Conservation (phyloP, 225 moss, liverwort and hornwort species). For the Bryum argenteum region DNA sequence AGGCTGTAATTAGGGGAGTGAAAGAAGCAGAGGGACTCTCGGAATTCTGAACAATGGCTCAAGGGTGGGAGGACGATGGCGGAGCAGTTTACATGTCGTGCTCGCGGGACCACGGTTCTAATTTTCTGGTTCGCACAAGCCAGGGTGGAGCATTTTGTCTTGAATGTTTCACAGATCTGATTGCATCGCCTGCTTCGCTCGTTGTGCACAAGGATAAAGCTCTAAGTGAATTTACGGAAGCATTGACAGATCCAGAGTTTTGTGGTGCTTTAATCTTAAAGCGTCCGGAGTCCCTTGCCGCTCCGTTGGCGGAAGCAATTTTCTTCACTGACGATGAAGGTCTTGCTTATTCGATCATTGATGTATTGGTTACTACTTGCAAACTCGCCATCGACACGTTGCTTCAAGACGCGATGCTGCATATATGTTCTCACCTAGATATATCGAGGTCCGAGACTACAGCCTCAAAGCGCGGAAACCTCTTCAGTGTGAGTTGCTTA, state of each 20-base stretch:
- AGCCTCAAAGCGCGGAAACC: slow-evolving; percentile 57
- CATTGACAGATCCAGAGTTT: slow-evolving; percentile 60
- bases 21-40: too few species aligned
- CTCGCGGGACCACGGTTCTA: slow-evolving; percentile 38
- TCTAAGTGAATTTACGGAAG: slow-evolving; percentile 52
- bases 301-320: slow-evolving; percentile 62
- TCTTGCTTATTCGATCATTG: slow-evolving; percentile 45
- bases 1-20: too few species aligned
- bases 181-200: slow-evolving; percentile 59
- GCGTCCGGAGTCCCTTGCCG: slow-evolving; percentile 60
- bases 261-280: slow-evolving; percentile 42
- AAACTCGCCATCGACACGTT: slow-evolving; percentile 44
- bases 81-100: slow-evolving; percentile 32
- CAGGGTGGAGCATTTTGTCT: slow-evolving; percentile 58
- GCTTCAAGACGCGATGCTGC: slow-evolving; percentile 65
- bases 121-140: slow-evolving; percentile 38
- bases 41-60: slow-evolving; percentile 30
- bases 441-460: slow-evolving; percentile 40
- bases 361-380: slow-evolving; percentile 58
- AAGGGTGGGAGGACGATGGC: slow-evolving; percentile 35
- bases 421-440: slow-evolving; percentile 47
- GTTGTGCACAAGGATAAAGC: slow-evolving; percentile 56
- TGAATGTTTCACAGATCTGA: slow-evolving; percentile 58
- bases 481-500: slow-evolving; percentile 56
- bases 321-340: slow-evolving; percentile 52